phyloP scores from a whole-genome alignment of 2,329 filamentous ascomycete species.

The Cladophialophora psammophila region DNA sequence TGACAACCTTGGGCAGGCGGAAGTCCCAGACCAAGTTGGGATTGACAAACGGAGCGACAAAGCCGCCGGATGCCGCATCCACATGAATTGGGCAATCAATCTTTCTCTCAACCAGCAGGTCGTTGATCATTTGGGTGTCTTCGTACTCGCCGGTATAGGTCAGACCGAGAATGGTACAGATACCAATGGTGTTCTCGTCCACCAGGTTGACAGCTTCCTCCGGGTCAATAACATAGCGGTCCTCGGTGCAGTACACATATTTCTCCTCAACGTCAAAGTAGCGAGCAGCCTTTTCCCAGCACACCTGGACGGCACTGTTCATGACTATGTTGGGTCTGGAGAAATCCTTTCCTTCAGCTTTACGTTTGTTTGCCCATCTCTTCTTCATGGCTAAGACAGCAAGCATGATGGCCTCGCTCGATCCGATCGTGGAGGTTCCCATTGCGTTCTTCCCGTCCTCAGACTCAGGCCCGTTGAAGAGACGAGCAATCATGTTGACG shows the following conservation, averaged over 20 bases:
- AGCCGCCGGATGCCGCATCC: constrained; percentile 89
- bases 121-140: constrained; percentile 90
- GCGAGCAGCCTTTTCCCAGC: constrained; percentile 90
- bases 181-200: constrained; percentile 82
- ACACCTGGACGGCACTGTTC: constrained; percentile 95
- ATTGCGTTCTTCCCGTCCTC: constrained; percentile 69
- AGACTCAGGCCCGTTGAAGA: constrained; percentile 78
- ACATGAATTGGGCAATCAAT: constrained; percentile 90
- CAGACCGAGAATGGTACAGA: constrained; percentile 87
- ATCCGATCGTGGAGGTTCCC: constrained; percentile 87
- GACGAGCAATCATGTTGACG: constrained; percentile 85
- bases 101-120: constrained; percentile 75
- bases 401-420: constrained; percentile 72
- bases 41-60: constrained; percentile 89
- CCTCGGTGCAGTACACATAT: constrained; percentile 69
- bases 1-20: constrained; percentile 83
- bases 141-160: constrained; percentile 98
- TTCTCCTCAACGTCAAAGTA: constrained; percentile 96
- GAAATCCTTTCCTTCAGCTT: constrained; percentile 79
- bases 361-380: constrained; percentile 86
- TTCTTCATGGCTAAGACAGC: constrained; percentile 86
- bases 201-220: constrained; percentile 67
- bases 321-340: constrained; percentile 92
- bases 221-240: constrained; percentile 70
- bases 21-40: constrained; percentile 92